These are phyloP conservation scores for Coffea canephora DNA, from an alignment of 257 asterid species.

Conservation along the genomic window DNA sequence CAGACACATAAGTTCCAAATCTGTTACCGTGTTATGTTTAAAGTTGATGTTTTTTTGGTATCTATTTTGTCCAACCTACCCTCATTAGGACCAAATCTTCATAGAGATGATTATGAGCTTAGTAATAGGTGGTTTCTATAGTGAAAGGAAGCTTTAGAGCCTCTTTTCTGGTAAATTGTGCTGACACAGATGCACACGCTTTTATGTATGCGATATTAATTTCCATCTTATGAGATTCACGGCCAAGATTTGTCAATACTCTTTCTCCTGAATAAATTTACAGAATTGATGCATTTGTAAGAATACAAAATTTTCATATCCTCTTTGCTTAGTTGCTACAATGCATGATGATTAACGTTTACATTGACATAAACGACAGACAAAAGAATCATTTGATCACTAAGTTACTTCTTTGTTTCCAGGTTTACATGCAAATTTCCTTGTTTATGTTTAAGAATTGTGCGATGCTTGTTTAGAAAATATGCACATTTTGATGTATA, in stretches of 20 bases:
- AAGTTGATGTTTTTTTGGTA: background rate
- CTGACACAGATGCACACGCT: background rate
- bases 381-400: background rate
- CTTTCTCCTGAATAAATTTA: background rate
- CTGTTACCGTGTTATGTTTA: background rate
- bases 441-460: background rate
- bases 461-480: background rate
- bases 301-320: background rate
- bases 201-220: background rate
- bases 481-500: background rate
- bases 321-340: background rate
- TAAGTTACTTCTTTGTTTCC: background rate
- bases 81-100: background rate
- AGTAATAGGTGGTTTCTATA: background rate
- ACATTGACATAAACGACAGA: background rate
- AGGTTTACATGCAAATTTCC: background rate
- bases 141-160: background rate
- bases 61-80: background rate
- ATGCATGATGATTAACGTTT: background rate
- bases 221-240: background rate
- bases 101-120: background rate
- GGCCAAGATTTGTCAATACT: background rate
- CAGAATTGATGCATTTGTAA: background rate
- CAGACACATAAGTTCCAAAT: background rate
- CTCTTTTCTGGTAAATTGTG: background rate